Percentiles rank a stretch among this genome's conserved stretches.
phyloP scores from a whole-genome alignment of 768 basidiomycete genomes.

The Naganishia randhawae region DNA sequence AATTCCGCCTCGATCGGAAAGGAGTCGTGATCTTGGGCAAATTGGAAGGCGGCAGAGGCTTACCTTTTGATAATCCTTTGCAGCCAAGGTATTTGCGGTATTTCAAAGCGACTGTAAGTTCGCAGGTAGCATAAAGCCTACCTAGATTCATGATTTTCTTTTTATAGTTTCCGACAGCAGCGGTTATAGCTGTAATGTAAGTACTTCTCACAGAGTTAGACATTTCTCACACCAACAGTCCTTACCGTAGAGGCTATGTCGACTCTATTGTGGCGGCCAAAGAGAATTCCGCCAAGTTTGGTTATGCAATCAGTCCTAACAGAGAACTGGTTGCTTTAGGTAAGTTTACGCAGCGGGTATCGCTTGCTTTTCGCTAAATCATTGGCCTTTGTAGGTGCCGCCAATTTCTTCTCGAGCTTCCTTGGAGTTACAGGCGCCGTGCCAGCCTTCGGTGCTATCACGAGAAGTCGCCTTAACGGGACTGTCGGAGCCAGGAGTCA shows the following conservation, averaged over 20 bases:
- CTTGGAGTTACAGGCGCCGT: constrained; percentile 70
- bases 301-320: constrained; percentile 85
- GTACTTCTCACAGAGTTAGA: constrained; percentile 21
- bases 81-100: constrained; percentile 60
- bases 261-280: constrained; percentile 95
- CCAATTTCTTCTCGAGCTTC: constrained; percentile 73
- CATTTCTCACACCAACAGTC: not conserved
- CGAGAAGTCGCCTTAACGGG: constrained; percentile 70
- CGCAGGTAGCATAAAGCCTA: not conserved
- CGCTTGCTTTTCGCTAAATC: constrained; percentile 10
- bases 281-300: constrained; percentile 78
- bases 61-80: constrained; percentile 71
- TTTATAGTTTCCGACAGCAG: constrained; percentile 48
- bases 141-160: not conserved
- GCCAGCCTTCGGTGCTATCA: constrained; percentile 89
- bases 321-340: constrained; percentile 89
- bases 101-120: constrained; percentile 61
- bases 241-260: constrained; percentile 66
- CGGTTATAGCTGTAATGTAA: constrained; percentile 76
- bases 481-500: constrained; percentile 85
- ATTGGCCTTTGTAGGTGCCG: constrained; percentile 55
- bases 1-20: constrained; percentile 68
- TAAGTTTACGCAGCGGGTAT: constrained; percentile 23
- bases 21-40: constrained; percentile 81
- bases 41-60: constrained; percentile 59